Base-by-base conservation (phyloP, 192 early-diverging fungal species). In the Chytriomyces sp. region DNA sequence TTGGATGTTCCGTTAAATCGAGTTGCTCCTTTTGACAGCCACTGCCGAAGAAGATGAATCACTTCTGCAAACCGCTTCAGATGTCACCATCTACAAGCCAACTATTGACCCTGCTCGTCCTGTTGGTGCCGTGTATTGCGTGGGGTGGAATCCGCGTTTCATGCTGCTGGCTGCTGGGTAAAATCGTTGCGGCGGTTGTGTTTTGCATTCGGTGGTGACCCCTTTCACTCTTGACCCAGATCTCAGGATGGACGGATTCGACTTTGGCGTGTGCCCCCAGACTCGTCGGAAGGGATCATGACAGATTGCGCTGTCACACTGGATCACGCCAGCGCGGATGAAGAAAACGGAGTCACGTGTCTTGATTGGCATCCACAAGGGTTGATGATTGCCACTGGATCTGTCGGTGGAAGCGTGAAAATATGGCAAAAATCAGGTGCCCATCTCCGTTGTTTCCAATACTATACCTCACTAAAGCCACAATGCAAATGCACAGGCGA, bases 301-400 rank as follows among this genome's bases (percentile, higher is more conserved):
- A 84, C 86, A 8, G 84, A 90, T 6, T 90, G 24, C 84, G 89
- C 16, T 83, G 92, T 23, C 83, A 89, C 91, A 89, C 78, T 68
- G 74, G 82, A 73, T 79, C 81, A 44, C 63, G 76, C 45, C 84
- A 80, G 1, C 48, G 18, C 46, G 16, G 49, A 44, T 4, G 73
- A 64, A 68, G 89, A 82, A 44, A 88, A 89, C 64, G 94, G 94
- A 72, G 92, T 96, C 5, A 96, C 94, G 11, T 85, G 94, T 0
- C 80, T 96, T 67, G 91, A 90, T 46, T 97, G 95, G 95, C 93
- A 94, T 83, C 90, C 93, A 43, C 80, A 86, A 11, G 97, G 96
- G 45, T 84, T 82, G 26, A 77, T 93, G 48, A 82, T 98, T 9
- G 96, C 95, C 10, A 92, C 95, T 13, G 97, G 93, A 18, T 89